Base-by-base conservation (phyloP, 2,329 filamentous ascomycete species). In the Epicoccum sorghinum region DNA sequence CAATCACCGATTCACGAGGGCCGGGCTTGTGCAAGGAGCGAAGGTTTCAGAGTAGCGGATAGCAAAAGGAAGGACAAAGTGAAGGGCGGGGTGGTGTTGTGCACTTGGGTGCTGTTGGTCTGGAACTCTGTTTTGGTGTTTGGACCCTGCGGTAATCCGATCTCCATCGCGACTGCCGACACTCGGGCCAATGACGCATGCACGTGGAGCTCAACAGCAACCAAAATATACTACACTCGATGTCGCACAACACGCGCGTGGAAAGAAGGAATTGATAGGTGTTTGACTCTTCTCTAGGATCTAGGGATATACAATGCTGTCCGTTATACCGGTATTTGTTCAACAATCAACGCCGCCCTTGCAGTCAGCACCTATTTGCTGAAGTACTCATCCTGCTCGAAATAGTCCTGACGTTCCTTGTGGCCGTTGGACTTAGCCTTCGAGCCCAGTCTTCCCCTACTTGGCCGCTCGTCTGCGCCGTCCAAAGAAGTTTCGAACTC, bases 401-500 rank as follows among this genome's bases (percentile, higher is more conserved):
- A 72, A 58, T 73, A 72, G 30, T 66, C 61, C 12, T 50, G 52
- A 12, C 61, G 49, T 13, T 67, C 65, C 10, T 61, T 60, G 14
- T 56, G 61, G 8, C 65, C 65, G 35, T 69, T 72, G 8, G 64
- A 59, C 29, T 62, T 58, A 25, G 49, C 57, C 7, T 66, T 61
- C 7, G 49, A 42, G 2, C 58, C 55, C n/a, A 32, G 32, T 9
- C 52, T 46, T 7, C 52, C 46, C 4, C 27, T 29, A 27, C 46
- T 50, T 14, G 47, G 27, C 13, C 47, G 40, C 35, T 65, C 65
- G 12, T 61, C 55, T 32, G 60, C 35, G 25, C 70, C 77, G 68
- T 86, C 83, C 23, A 82, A 70, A 63, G 81, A 80, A 22, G 85
- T 80, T 68, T 86, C 83, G 65, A 88, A 83, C 74, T 89, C 86